Evolutionary conservation across 768 basidiomycete species (phyloP).

Genomic region (Hirschioporus abietinus): DNA sequence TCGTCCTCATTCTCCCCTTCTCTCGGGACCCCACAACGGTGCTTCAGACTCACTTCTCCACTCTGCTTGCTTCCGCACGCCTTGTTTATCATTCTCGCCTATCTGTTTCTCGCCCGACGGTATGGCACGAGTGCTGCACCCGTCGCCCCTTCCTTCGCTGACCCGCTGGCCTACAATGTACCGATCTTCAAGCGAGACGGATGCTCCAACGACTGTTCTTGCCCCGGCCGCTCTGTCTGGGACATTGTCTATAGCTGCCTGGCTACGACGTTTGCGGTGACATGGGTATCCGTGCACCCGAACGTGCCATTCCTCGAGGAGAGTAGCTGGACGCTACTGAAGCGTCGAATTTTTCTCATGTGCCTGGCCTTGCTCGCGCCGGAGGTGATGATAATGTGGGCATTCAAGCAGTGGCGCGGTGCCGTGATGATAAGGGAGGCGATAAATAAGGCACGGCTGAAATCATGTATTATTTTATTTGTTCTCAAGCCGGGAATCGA

Average conservation of each 20-base stretch:
- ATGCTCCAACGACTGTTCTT: background rate
- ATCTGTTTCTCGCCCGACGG: background rate
- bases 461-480: background rate
- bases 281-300: constrained; percentile 26
- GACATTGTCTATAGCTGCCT: constrained; percentile 24
- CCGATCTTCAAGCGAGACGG: background rate
- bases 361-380: constrained; percentile 21
- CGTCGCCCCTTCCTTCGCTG: too few relatives aligned
- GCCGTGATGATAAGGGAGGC: constrained; percentile 16
- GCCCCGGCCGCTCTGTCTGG: background rate
- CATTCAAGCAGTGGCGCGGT: background rate
- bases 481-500: background rate
- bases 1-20: too few relatives aligned
- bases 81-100: background rate
- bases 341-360: constrained; percentile 17
- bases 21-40: too few relatives aligned
- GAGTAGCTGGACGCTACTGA: background rate
- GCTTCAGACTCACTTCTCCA: too few relatives aligned
- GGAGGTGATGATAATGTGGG: constrained; percentile 20
- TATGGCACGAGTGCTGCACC: background rate
- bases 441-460: background rate
- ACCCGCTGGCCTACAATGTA: background rate
- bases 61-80: too few relatives aligned
- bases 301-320: constrained; percentile 23
- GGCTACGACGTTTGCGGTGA: constrained; percentile 24